Evolutionary conservation across 441 rosid species (phyloP), one percentile per base, ranked within the genome.

Genomic region (Aquilaria agallochum): DNA sequence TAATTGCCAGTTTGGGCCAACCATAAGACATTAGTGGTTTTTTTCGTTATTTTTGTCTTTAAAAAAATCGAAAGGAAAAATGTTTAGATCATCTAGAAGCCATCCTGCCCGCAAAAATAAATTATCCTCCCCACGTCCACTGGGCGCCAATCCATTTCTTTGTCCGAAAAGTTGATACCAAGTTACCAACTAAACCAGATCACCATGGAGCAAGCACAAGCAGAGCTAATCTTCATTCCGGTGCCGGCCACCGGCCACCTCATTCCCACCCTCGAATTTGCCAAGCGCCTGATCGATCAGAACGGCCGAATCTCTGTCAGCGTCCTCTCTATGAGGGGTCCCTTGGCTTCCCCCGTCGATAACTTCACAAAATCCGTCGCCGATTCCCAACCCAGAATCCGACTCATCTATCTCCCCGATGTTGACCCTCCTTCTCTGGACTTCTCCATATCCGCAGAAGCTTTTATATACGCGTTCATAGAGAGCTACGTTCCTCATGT

Each of bases 221-320:
- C 66, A 32, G 84, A 86, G 74, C 76, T 86, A 34, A 72, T 87
- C 44, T 79, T 83, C 59, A 36, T 83, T 15, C 87, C 88, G 42
- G 45, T 63, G 4, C 87, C 88, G 0, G 72, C 68, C 3, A 57
- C 72, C 2, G 83, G 88, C 55, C 88, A 90, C 79, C 44, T 79
- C 30, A 74, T 73, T 27, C 74, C 84, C 2, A 61, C 77, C 56
- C 42, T 84, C 1, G 85, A 84, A 51, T 72, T 88, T 13, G 78
- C 85, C 0, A 77, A 69, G 51, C 67, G 64, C 55, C 62, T 88
- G 47, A 68, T 84, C 20, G 48, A 62, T 2, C 76, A 48, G 0
- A 74, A 85, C 71, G 70, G 31, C 73, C 70, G 71, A 55, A 67
- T 87, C 50, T 59, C 15, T 5, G 59, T 85, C 72, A 78, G 79